Evolutionary conservation across 495 filamentous ascomycete genomes (phyloP).

Genomic region (Aspergillus conjunctus): DNA sequence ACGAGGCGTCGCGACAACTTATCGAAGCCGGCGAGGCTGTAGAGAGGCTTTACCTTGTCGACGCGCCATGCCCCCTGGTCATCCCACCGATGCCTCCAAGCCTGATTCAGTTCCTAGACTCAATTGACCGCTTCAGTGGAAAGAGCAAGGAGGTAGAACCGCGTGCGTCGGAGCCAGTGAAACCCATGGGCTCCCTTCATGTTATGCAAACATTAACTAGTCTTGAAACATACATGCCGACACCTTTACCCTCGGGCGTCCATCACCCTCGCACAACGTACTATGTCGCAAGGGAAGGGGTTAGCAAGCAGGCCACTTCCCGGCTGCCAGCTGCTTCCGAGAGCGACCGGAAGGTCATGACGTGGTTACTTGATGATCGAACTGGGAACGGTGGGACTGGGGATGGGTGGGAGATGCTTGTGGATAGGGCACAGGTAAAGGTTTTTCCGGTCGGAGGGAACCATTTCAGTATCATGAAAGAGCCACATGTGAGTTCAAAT

Average conservation of each 20-base stretch:
- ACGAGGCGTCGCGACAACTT: conserved; percentile 8
- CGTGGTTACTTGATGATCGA: conserved; percentile 2
- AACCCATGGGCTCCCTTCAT: no score
- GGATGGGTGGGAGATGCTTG: not conserved
- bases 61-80: conserved; percentile 6
- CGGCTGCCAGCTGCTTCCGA: not conserved
- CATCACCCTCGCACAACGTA: no score
- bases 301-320: not conserved
- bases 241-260: no score
- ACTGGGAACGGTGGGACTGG: not conserved
- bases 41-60: conserved; percentile 4
- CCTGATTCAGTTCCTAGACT: conserved; percentile 3
- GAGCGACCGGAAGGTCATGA: not conserved
- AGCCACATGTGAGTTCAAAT: conserved; percentile 8
- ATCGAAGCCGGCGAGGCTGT: conserved; percentile 1
- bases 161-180: no score
- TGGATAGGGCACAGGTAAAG: not conserved
- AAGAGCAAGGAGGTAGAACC: not conserved
- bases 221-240: not conserved
- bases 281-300: not conserved
- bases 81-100: not conserved
- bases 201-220: not conserved
- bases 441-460: not conserved
- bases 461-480: not conserved
- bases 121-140: not conserved